Evolutionary conservation across 2,329 filamentous ascomycete genomes (phyloP).

Genomic region (Diaporthe helianthi): DNA sequence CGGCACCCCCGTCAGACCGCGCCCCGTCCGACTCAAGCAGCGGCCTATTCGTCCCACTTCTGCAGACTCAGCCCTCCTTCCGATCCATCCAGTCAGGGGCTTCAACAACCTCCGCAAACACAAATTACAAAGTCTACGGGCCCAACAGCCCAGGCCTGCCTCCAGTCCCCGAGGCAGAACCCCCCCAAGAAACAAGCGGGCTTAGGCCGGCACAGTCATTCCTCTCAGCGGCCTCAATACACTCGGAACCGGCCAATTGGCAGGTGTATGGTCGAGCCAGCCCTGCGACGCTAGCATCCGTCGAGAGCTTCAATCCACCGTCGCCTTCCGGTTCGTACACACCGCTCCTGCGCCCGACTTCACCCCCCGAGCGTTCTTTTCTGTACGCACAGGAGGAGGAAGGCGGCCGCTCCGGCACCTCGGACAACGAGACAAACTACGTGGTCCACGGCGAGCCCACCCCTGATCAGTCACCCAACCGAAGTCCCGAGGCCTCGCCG

Average conservation of each 20-base stretch:
- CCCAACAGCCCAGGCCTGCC: slow-evolving; percentile 46
- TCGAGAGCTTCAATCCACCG: slow-evolving; percentile 46
- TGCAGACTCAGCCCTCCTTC: slow-evolving; percentile 29
- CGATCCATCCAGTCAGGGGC: slow-evolving; percentile 37
- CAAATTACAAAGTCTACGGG: slow-evolving; percentile 57
- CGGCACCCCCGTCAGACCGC: not conserved
- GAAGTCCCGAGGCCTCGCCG: slow-evolving; percentile 39
- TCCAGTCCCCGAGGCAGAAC: slow-evolving; percentile 30
- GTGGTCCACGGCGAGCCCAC: slow-evolving; percentile 57
- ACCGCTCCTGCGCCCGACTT: slow-evolving; percentile 31
- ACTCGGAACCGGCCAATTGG: slow-evolving; percentile 56
- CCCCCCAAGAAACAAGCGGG: slow-evolving; percentile 21
- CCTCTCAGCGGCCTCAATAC: slow-evolving; percentile 46
- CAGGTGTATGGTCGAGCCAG: slow-evolving; percentile 52
- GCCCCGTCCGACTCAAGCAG: slow-evolving; percentile 23
- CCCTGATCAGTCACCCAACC: slow-evolving; percentile 42
- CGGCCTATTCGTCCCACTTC: slow-evolving; percentile 23
- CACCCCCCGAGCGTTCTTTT: not conserved
- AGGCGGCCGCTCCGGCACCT: slow-evolving; percentile 47
- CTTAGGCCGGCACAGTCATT: slow-evolving; percentile 42
- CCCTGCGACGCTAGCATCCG: slow-evolving; percentile 47
- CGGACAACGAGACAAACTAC: slow-evolving; percentile 59
- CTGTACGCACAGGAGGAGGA: slow-evolving; percentile 30
- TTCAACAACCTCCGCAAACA: slow-evolving; percentile 53
- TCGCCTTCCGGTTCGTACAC: slow-evolving; percentile 30